These are phyloP conservation scores for maize (Zea mays) DNA, from an alignment of 176 grass and related monocot species.

Conservation along the genomic window Zm-B73-REFERENCE-NAM-5.0 NC_050097.1:231106501-231107000, in stretches of 20 bases:
- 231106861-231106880: conserved; percentile 57
- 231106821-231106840: conserved; percentile 45
- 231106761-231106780: conserved; percentile 30
- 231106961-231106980: conserved; percentile 25
- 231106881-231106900: conserved; percentile 57
- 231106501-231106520: conserved; percentile 87
- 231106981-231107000: background rate
- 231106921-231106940: conserved; percentile 38
- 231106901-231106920: conserved; percentile 52
- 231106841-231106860: conserved; percentile 59
- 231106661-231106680: conserved; percentile 58
- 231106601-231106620: conserved; percentile 65
- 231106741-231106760: conserved; percentile 32
- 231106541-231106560: conserved; percentile 40
- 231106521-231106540: conserved; percentile 63
- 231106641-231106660: conserved; percentile 51
- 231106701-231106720: conserved; percentile 55
- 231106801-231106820: conserved; percentile 57
- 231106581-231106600: conserved; percentile 57
- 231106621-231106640: conserved; percentile 60
- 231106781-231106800: conserved; percentile 38
- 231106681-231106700: conserved; percentile 78
- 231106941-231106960: conserved; percentile 21
- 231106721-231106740: conserved; percentile 30
- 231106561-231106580: conserved; percentile 49